Evolutionary conservation across 2,329 filamentous ascomycete species (phyloP).

Genomic region (Curvularia sp.): DNA sequence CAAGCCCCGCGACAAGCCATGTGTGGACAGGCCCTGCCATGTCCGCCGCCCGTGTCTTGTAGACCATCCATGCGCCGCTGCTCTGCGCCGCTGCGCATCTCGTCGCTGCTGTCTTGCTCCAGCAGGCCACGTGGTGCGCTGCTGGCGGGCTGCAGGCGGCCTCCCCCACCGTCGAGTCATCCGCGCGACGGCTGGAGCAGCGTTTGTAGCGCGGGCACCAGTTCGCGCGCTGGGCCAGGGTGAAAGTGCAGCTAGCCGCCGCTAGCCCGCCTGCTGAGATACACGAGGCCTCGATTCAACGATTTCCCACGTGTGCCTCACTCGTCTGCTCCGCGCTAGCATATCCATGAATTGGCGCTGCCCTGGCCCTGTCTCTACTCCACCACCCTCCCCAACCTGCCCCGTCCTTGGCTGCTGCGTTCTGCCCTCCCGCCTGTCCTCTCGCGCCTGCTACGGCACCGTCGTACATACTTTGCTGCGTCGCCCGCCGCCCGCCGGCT

Average conservation of each 20-base stretch:
- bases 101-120: too few species aligned
- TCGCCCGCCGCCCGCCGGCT: conserved; percentile 34
- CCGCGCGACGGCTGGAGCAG: conserved; percentile 9
- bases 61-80: too few species aligned
- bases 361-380: conserved; percentile 23
- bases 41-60: neutral
- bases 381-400: neutral
- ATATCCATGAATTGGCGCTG: conserved; percentile 40
- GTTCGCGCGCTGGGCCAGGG: conserved; percentile 33
- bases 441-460: conserved; percentile 28
- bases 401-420: conserved; percentile 22
- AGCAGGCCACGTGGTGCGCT: neutral
- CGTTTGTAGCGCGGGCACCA: conserved; percentile 25
- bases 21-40: conserved; percentile 4
- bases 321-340: conserved; percentile 35
- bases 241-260: conserved; percentile 46
- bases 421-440: conserved; percentile 22
- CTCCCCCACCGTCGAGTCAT: conserved; percentile 12
- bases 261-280: conserved; percentile 46
- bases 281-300: conserved; percentile 50
- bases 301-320: conserved; percentile 49
- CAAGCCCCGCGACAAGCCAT: conserved; percentile 19
- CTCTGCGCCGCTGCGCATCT: too few species aligned
- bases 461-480: conserved; percentile 43
- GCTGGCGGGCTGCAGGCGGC: neutral